Percentiles rank a stretch among this genome's conserved stretches.
Evolutionary conservation across 2,329 filamentous ascomycete genomes (phyloP).

Genomic region (Lachnellula subtilissima): DNA sequence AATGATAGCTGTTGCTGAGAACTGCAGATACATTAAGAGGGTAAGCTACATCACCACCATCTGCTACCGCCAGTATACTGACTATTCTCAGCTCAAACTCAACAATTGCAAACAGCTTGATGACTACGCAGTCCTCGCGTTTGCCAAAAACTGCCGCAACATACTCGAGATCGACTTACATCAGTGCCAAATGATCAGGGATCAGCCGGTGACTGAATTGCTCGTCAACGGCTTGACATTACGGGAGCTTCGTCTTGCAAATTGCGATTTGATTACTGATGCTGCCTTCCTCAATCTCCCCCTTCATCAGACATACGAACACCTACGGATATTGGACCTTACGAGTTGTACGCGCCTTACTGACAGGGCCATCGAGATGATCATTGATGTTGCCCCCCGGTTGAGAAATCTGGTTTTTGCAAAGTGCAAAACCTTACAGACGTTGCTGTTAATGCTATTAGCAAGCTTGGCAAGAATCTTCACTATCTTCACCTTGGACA

Average conservation of each 20-base stretch:
- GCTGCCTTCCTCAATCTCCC: conserved; percentile 80
- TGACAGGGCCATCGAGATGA: conserved; percentile 82
- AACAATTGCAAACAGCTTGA: conserved; percentile 86
- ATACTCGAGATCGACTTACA: conserved; percentile 96
- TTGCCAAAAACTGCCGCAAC: conserved; percentile 83
- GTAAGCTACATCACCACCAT: conserved; percentile 43
- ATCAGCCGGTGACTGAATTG: conserved; percentile 76
- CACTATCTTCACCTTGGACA: conserved; percentile 96
- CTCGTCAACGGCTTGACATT: conserved; percentile 74
- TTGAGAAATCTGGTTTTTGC: conserved; percentile 89
- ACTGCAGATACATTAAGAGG: conserved; percentile 80
- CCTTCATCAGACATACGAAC: conserved; percentile 66
- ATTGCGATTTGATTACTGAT: conserved; percentile 81
- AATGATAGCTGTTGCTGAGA: conserved; percentile 72
- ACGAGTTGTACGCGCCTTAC: conserved; percentile 82
- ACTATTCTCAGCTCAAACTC: conserved; percentile 68
- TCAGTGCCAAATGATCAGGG: conserved; percentile 75
- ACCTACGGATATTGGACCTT: conserved; percentile 86
- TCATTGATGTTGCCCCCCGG: conserved; percentile 79
- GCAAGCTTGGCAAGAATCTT: conserved; percentile 86
- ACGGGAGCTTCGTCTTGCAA: conserved; percentile 83
- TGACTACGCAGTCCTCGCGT: conserved; percentile 75
- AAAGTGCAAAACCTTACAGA: conserved; percentile 93
- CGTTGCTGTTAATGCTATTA: conserved; percentile 78
- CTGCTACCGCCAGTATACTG: conserved; percentile 5